These are phyloP conservation scores for Posidonia australis DNA, from an alignment of 106 monocot genomes.

Conservation along the genomic window DNA sequence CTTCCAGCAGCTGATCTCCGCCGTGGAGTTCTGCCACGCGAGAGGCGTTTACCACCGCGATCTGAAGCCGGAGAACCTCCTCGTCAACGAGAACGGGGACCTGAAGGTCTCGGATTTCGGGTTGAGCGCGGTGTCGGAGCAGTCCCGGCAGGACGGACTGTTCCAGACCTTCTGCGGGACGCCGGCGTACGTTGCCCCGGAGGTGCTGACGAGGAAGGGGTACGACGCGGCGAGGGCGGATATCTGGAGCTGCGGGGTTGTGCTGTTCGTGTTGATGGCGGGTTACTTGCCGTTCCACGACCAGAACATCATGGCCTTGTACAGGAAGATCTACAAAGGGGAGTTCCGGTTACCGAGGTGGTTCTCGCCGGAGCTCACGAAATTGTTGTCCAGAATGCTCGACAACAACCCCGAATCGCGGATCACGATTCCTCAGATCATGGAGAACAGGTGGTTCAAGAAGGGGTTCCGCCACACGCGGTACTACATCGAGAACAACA, in stretches of 20 bases:
- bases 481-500: slow-evolving; percentile 14
- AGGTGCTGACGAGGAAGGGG: slow-evolving; percentile 5
- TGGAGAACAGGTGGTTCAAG: slow-evolving; percentile 15
- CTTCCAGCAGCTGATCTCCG: slow-evolving; percentile 17
- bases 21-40: slow-evolving; percentile 12
- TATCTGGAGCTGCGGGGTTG: slow-evolving; percentile 9
- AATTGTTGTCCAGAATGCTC: slow-evolving; percentile 2
- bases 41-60: slow-evolving; percentile 11
- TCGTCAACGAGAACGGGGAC: slow-evolving; percentile 8
- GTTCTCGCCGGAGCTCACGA: slow-evolving; percentile 11
- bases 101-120: slow-evolving; percentile 17
- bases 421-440: slow-evolving; percentile 9
- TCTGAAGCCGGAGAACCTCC: slow-evolving; percentile 11
- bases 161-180: slow-evolving; percentile 15
- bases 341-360: slow-evolving; percentile 8
- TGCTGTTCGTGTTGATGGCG: slow-evolving; percentile 12
- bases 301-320: slow-evolving; percentile 7
- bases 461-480: slow-evolving; percentile 8
- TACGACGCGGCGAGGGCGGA: slow-evolving; percentile 10
- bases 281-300: slow-evolving; percentile 13
- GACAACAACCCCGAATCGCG: slow-evolving; percentile 10
- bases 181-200: slow-evolving; percentile 8
- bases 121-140: slow-evolving; percentile 4
- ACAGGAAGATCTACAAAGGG: slow-evolving; percentile 14
- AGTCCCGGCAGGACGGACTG: slow-evolving; percentile 6